Evolutionary conservation across 139 green algal genomes (phyloP), one percentile per base, ranked within the genome.

Genomic region (Auxenochlorella pyrenoidosa): DNA sequence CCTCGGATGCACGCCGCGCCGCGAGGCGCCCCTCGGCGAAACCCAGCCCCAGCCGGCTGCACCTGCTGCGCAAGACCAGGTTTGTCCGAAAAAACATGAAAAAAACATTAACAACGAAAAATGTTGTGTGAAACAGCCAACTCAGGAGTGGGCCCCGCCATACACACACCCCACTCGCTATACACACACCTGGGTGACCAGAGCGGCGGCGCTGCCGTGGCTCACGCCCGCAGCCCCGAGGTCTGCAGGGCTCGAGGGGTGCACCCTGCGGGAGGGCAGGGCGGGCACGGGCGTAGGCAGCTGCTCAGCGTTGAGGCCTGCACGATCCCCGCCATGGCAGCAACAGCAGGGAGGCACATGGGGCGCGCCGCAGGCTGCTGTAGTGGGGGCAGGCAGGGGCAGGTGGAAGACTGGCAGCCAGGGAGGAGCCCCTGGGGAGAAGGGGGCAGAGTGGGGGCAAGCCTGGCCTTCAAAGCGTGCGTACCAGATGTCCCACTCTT

Each of bases 401-500:
- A n/a, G n/a, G n/a, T n/a, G n/a, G n/a, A n/a, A n/a, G n/a, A n/a
- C n/a, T n/a, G 24, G 59, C 21, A 18, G 10, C 21, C 21, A 68
- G 22, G 24, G 2, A 72, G 15, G 22, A 72, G 19, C n/a, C n/a
- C n/a, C n/a, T n/a, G n/a, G n/a, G n/a, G n/a, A 63, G 8, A 41
- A 63, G 54, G 10, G 12, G 54, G 54, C 54, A 63, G 10, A 24
- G 16, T 24, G 22, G 16, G 54, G 54, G 15, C 54, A 63, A 8
- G 54, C 2, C 22, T 24, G 18, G 15, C 13, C 54, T 63, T 63
- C 54, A 63, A 24, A 24, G 16, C 16, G 54, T 4, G 71, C 79
- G 68, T 92, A 88, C 92, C 92, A 95, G 47, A 95, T 88, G 81
- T 95, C 92, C 92, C 92, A 95, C 79, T 95, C 92, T 65, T 94